These are phyloP conservation scores for Eruca vesicaria DNA, from an alignment of 441 rosid species.

Conservation along the genomic window DNA sequence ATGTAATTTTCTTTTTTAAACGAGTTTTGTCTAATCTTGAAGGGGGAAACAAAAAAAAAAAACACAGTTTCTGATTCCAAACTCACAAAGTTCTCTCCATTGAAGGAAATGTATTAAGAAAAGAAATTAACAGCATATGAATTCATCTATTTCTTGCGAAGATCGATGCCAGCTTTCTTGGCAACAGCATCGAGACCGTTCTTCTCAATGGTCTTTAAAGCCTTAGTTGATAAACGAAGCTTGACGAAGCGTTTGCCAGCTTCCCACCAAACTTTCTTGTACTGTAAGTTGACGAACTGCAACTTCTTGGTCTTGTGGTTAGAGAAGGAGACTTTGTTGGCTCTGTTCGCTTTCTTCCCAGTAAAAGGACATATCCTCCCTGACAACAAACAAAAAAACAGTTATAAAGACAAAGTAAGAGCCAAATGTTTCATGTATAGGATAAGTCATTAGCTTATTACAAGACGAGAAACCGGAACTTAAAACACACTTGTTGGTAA, in stretches of 20 bases:
- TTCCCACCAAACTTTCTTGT: constrained; percentile 97
- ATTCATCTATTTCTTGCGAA: constrained; percentile 54
- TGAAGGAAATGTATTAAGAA: constrained; percentile 19
- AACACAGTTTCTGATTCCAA: constrained; percentile 8
- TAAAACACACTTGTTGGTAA: not conserved
- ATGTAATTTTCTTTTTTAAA: constrained; percentile 3
- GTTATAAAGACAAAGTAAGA: not conserved
- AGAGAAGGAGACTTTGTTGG: constrained; percentile 88
- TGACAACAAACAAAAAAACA: constrained; percentile 31
- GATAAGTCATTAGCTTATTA: not conserved
- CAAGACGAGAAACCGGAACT: not conserved
- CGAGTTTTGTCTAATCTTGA: not conserved
- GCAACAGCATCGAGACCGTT: constrained; percentile 94
- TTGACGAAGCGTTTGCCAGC: constrained; percentile 85
- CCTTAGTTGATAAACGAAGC: constrained; percentile 82
- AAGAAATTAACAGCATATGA: constrained; percentile 2
- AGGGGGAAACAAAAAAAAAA: constrained; percentile 7
- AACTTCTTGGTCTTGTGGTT: constrained; percentile 93
- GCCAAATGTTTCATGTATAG: not conserved
- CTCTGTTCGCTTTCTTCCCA: constrained; percentile 89
- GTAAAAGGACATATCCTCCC: constrained; percentile 92
- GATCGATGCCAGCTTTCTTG: constrained; percentile 92
- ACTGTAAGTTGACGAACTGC: constrained; percentile 91
- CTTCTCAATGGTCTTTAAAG: constrained; percentile 87
- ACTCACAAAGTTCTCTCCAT: constrained; percentile 8